Conservation (phyloP, 2,329 filamentous ascomycete genomes). For the Thermoascus crustaceus region DNA sequence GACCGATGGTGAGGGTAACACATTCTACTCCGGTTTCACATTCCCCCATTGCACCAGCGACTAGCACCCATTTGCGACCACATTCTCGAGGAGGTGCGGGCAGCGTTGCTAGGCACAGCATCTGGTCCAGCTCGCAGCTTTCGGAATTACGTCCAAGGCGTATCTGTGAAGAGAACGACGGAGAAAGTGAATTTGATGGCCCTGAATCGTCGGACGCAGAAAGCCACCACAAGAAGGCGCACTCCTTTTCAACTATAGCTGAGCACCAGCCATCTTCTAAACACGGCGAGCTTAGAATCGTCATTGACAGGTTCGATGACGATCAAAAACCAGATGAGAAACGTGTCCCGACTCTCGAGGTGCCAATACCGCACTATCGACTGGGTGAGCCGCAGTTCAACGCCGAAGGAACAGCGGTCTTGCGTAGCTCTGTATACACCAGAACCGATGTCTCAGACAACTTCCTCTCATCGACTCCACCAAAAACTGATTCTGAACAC, state of each 20-base stretch:
- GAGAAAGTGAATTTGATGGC: constrained; percentile 17
- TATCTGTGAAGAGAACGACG: constrained; percentile 17
- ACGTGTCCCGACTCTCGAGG: constrained; percentile 56
- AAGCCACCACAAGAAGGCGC: constrained; percentile 50
- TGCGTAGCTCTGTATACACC: constrained; percentile 72
- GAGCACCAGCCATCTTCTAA: constrained; percentile 44
- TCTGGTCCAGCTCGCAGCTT: constrained; percentile 36
- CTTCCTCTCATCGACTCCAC: constrained; percentile 54
- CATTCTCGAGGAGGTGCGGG: constrained; percentile 20
- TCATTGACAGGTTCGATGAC: constrained; percentile 65
- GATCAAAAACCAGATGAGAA: constrained; percentile 52
- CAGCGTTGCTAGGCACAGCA: constrained; percentile 24
- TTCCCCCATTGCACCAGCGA: constrained; percentile 50
- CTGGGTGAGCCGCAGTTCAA: constrained; percentile 78
- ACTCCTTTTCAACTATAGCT: constrained; percentile 70
- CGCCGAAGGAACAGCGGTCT: constrained; percentile 61
- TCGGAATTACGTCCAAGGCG: constrained; percentile 27
- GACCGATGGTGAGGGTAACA: constrained; percentile 23
- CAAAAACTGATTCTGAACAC: constrained; percentile 26
- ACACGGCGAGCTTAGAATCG: constrained; percentile 63
- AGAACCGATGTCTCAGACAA: constrained; percentile 61
- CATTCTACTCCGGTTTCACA: constrained; percentile 13
- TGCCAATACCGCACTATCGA: constrained; percentile 75
- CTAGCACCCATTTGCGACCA: constrained; percentile 45
- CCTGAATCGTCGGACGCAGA: constrained; percentile 13